Evolutionary conservation across 2,329 filamentous ascomycete species (phyloP), one percentile per base, ranked within the genome.

Genomic region (Fusarium nygamai): DNA sequence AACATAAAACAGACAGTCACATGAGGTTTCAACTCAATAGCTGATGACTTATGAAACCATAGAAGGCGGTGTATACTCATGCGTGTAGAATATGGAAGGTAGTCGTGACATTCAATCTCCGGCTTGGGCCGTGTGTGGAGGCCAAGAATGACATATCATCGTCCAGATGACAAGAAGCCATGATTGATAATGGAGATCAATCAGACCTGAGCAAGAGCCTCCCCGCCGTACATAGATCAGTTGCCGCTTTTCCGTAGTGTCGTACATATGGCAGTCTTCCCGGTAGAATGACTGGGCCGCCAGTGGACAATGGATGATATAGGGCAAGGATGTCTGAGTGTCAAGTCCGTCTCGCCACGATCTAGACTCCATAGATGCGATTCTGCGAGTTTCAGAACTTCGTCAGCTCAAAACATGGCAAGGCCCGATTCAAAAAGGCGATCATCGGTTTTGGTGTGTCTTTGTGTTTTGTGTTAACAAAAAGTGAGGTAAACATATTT

Each of bases 281-380:
- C 36, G 57, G 59, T 39, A 47, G 14, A 59, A 61, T 39, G 46
- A 53, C 48, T 60, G 54, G 71, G 59, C 29, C 20, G 58, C 47
- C 36, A 43, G 62, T 64, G 67, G 64, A 33, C 43, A 56, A 56
- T 53, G 47, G 54, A 19, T 61, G 48, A 27, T 63, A 39, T 63
- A 39, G 48, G 50, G 53, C 71, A 72, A 64, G 63, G 71, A 43
- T 33, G 38, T 38, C 43, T 39, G 38, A 36, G 59, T 48, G 57
- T 56, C 72, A 69, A 74, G 57, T 56, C 47, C 29, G 60, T 69
- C 61, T 72, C 68, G 68, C 53, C 71, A 73, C 63, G 51, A 74
- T 72, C 71, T 68, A 63, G 68, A 75, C 72, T 53, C 43, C 61
- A 29, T 61, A 53, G 56, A 59, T 72, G 60, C 31, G 58, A 60